These are phyloP conservation scores for Leptodermis oblonga DNA, from an alignment of 257 asterid species.

Conservation along the genomic window DNA sequence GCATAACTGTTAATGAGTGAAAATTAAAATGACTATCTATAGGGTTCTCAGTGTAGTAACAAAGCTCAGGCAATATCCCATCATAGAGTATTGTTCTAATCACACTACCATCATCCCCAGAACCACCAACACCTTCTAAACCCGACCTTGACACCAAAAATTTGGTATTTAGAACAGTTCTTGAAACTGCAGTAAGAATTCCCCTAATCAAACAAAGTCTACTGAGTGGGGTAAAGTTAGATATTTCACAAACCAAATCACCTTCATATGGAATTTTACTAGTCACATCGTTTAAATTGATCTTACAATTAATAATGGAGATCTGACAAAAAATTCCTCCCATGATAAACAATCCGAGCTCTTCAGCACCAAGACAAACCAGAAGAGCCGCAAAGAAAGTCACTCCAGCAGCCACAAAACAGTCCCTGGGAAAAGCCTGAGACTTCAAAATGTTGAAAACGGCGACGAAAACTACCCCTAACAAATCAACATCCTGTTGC, in stretches of 20 bases:
- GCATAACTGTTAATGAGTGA: slow-evolving; percentile 89
- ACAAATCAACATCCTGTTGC: slow-evolving; percentile 21
- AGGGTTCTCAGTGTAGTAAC: slow-evolving; percentile 76
- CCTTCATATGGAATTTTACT: slow-evolving; percentile 50
- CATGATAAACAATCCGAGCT: slow-evolving; percentile 68
- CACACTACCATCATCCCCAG: slow-evolving; percentile 24
- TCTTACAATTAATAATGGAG: slow-evolving; percentile 26
- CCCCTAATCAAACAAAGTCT: slow-evolving; percentile 94
- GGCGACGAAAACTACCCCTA: slow-evolving; percentile 44
- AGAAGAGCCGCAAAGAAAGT: slow-evolving; percentile 78
- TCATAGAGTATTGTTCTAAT: slow-evolving; percentile 69
- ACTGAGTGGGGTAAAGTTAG: slow-evolving; percentile 52
- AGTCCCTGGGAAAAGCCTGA: slow-evolving; percentile 75
- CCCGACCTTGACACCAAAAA: slow-evolving; percentile 35
- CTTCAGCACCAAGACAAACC: slow-evolving; percentile 60
- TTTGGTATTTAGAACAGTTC: slow-evolving; percentile 57
- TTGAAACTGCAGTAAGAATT: slow-evolving; percentile 84
- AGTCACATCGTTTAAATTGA: slow-evolving; percentile 31
- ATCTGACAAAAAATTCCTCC: slow-evolving; percentile 57
- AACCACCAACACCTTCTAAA: slow-evolving; percentile 20
- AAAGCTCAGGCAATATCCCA: slow-evolving; percentile 86
- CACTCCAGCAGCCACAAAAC: slow-evolving; percentile 97
- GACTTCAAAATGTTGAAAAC: slow-evolving; percentile 67
- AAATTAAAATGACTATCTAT: slow-evolving; percentile 84
- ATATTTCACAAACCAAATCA: slow-evolving; percentile 52